Evolutionary conservation across 1,284 basidiomycete species (phyloP), one percentile per base, ranked within the genome.

Genomic region (Cystobasidium pallidum): DNA sequence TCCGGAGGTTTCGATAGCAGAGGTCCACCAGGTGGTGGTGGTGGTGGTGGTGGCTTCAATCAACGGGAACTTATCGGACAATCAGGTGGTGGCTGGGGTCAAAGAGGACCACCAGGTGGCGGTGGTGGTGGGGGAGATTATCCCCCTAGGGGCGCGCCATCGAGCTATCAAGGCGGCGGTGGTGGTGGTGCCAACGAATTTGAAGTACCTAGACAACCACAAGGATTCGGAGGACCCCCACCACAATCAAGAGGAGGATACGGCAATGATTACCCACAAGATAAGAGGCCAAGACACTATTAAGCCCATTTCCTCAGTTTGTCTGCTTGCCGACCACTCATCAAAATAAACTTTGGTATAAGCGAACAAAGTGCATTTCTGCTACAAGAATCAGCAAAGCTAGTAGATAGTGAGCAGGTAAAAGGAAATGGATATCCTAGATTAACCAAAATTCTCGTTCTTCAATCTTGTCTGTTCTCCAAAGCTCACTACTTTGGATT

Each of bases 51-150:
- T 19, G 77, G 78, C 21, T 78, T 77, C 76, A 81, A 81, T 76
- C 77, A 80, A 15, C 78, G 80, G 51, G 79, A 76, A 63, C 77
- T 78, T 34, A 76, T 74, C 3, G 79, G 76, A 19, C 82, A 82
- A 57, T 82, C 81, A 21, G 82, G 82, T 52, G 76, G 76, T 52
- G 81, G 79, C 4, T 82, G 82, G 62, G 80, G 81, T 32, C 81
- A 81, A 51, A 83, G 54, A 57, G 54, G 83, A 68, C 85, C 86
- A 74, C 84, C 85, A 72, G 85, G 84, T 79, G 85, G 87, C 75
- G 84, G 85, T 73, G 86, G 84, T 79, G 85, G 85, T 59, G 86
- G 86, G 68, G 87, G 87, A 81, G 88, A 88, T 78, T 89, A 55
- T 43, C 41, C 54, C 28, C 36, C 58, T 32, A 15, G 55, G 34